Conservation (phyloP, 2,329 filamentous ascomycete species). For the Penicillium capsulatum region DNA sequence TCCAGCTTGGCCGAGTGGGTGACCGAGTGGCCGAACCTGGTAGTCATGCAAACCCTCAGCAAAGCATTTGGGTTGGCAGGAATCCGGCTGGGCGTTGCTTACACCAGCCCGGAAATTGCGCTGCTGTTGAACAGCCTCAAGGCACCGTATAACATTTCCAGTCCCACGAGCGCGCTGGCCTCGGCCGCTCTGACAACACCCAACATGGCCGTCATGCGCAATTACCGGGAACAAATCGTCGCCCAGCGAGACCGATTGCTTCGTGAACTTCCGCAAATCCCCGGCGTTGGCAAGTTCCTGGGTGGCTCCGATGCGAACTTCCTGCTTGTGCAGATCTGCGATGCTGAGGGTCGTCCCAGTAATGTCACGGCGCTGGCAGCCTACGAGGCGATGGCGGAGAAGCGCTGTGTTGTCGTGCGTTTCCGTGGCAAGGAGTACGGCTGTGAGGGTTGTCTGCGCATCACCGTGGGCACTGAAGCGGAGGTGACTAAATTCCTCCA, state of each 20-base stretch:
- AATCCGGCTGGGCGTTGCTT: slow-evolving; percentile 83
- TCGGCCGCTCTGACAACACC: slow-evolving; percentile 62
- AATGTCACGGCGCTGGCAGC: slow-evolving; percentile 73
- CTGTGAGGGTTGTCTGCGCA: slow-evolving; percentile 80
- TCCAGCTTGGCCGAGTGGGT: slow-evolving; percentile 89
- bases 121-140: slow-evolving; percentile 84
- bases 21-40: slow-evolving; percentile 85
- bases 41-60: slow-evolving; percentile 97
- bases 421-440: slow-evolving; percentile 92
- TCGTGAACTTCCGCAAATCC: slow-evolving; percentile 65
- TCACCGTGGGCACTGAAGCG: slow-evolving; percentile 84
- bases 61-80: slow-evolving; percentile 96
- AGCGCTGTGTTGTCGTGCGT: slow-evolving; percentile 82
- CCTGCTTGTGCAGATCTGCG: slow-evolving; percentile 80
- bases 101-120: slow-evolving; percentile 70
- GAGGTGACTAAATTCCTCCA: slow-evolving; percentile 77
- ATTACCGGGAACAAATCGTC: slow-evolving; percentile 66
- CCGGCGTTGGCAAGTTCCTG: slow-evolving; percentile 73
- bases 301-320: slow-evolving; percentile 86
- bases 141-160: slow-evolving; percentile 93
- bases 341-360: slow-evolving; percentile 65
- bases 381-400: slow-evolving; percentile 81
- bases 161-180: slow-evolving; percentile 78
- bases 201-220: slow-evolving; percentile 69
- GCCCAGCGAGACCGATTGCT: slow-evolving; percentile 73